Conservation (phyloP, 1,139 yeast species). For the Schizosaccharomyces versatilis region DNA sequence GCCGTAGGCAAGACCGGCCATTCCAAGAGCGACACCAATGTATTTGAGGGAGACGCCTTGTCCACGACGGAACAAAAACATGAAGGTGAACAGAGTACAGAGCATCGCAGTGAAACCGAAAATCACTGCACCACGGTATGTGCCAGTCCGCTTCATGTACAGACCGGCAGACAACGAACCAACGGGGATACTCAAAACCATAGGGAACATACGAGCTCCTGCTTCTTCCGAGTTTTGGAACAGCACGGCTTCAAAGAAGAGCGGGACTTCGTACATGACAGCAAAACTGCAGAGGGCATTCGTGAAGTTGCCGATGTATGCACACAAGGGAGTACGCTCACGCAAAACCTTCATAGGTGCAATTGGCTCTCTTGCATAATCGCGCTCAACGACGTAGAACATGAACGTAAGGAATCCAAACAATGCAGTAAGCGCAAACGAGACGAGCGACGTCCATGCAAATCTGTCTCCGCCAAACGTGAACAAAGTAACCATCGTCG, state of each 20-base stretch:
- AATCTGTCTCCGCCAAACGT: conserved; percentile 43
- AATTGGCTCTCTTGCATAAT: conserved; percentile 43
- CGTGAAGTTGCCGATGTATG: conserved; percentile 34
- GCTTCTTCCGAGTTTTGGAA: conserved; percentile 13
- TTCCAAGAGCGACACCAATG: conserved; percentile 18
- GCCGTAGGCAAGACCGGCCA: background rate
- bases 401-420: conserved; percentile 19
- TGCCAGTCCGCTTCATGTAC: conserved; percentile 32
- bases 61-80: background rate
- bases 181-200: conserved; percentile 12
- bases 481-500: conserved; percentile 37
- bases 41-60: background rate
- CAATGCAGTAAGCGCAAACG: conserved; percentile 17
- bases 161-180: conserved; percentile 13
- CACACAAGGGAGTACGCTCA: conserved; percentile 7
- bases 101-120: background rate
- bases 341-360: conserved; percentile 12
- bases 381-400: conserved; percentile 29
- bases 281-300: conserved; percentile 36
- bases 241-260: conserved; percentile 14
- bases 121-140: conserved; percentile 20
- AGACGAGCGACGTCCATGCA: conserved; percentile 23
- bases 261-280: conserved; percentile 36
- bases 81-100: conserved; percentile 16
- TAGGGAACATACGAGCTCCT: conserved; percentile 14